Base-by-base conservation (phyloP, 108 stramenopile species). In the Skeletonema grethae region DNA sequence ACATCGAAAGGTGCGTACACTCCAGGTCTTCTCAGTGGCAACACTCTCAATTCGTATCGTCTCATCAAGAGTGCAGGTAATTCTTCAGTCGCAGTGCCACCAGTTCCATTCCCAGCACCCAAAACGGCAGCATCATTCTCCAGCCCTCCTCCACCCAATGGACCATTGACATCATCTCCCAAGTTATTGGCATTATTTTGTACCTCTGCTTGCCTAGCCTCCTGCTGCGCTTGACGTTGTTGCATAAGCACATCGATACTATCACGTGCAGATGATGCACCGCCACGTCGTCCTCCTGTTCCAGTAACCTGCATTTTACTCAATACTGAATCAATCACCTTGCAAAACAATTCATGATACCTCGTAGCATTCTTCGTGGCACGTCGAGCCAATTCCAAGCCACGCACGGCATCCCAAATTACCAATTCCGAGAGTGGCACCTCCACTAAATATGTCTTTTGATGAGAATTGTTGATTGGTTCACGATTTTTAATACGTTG, bases 61-160 rank as follows among this genome's bases (percentile, higher is more conserved):
- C 93, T 73, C 93, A 92, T 86, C 18, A 94, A 68, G 13, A 88
- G 32, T 15, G 93, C 87, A 13, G 93, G 93, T 53, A 91, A 87
- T 5, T 86, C 89, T 63, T 87, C 82, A 20, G 77, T 83, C n/a
- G 84, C 84, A 15, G 71, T 73, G 22, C 57, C 58, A 36, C 38
- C 53, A 48, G 69, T 70, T 46, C 35, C 69, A 41, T 31, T 62
- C 2, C 53, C 67, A 11, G 39, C 64, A 12, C 63, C 80, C 11
- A 63, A 60, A 18, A 70, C 82, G 25, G 79, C 86, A 13, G 85
- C 86, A 36, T 77, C 87, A 61, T 82, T 79, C 41, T 86, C 86
- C 36, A 81, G 70, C 11, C 72, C 84, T 28, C 87, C 83, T 18
- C 74, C 74, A 9, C 79, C 73, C 57, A 79, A 36, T 18, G 76